Evolutionary conservation across 2,329 filamentous ascomycete genomes (phyloP), one percentile per base, ranked within the genome.

Genomic region (Sodiomyces alkalinus): DNA sequence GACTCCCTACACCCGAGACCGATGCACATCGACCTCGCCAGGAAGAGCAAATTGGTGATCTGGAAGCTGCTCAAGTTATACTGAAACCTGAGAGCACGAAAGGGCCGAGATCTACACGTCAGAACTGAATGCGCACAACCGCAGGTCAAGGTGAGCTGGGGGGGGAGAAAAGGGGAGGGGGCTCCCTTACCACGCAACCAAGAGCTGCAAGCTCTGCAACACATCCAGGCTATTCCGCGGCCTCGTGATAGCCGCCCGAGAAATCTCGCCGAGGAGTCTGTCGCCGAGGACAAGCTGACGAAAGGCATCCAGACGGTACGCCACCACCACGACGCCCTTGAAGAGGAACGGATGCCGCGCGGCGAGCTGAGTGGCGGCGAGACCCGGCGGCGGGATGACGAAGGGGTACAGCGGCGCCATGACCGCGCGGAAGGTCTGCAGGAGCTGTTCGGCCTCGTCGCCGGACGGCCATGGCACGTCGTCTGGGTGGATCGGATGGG

Each of bases 41-140:
- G 45, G 35, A 60, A 65, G 3, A 66, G 43, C 4, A 66, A 32
- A 29, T 64, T 65, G 1, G 55, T 62, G 20, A 64, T 45, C 40
- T 65, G 60, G 26, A 60, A 57, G 36, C 57, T 62, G 39, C 58
- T 62, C 26, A 65, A 43, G 20, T 52, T 58, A 39, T 59, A 59
- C 33, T 64, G 56, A 31, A 54, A 61, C 56, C 58, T 60, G 20
- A 17, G 14, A 4, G 10, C 14, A 15, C 11, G 21, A 30, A 7
- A 28, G 23, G 17, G 13, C 11, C 7, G 14, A 11, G 16, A 7
- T n/a, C 13, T n/a, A 6, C 15, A 19, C 14, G 32, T 42, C 16
- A 43, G 42, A 18, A 18, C 10, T 2, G 9, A 23, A 17, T 18
- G 17, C n/a, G 5, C 27, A 15, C 27, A 22, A 29, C 10, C 10